phyloP scores from a whole-genome alignment of 31 red algal species.

The Odonthalia washingtoniensis region DNA sequence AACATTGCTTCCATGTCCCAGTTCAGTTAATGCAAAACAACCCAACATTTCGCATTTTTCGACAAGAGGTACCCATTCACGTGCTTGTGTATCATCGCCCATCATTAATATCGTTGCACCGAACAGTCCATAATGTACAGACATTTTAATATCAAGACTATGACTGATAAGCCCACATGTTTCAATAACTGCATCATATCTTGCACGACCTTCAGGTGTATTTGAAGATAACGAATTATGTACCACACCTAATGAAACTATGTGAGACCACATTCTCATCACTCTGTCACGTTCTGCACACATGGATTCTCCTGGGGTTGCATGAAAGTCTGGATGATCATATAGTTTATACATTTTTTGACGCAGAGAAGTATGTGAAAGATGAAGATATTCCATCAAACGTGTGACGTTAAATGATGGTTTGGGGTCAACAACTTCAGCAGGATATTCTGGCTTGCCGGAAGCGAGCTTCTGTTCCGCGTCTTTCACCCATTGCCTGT shows the following conservation, averaged over 20 bases:
- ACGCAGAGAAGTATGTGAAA: constrained; percentile 18
- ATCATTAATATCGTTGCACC: constrained; percentile 69
- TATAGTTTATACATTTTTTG: constrained; percentile 39
- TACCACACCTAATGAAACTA: constrained; percentile 14
- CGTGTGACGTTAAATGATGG: constrained; percentile 20
- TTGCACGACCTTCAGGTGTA: constrained; percentile 36
- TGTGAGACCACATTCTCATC: constrained; percentile 55
- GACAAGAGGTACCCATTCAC: constrained; percentile 52
- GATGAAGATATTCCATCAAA: constrained; percentile 31
- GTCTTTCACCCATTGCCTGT: constrained; percentile 42
- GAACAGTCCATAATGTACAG: constrained; percentile 82
- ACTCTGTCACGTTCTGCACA: constrained; percentile 37
- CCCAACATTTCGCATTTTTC: constrained; percentile 67
- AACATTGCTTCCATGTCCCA: constrained; percentile 83
- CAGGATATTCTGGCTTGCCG: background rate
- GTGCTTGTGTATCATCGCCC: constrained; percentile 68
- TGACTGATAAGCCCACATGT: constrained; percentile 54
- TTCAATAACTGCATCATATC: constrained; percentile 70
- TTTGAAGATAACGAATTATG: constrained; percentile 47
- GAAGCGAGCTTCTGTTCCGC: background rate
- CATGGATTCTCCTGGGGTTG: constrained; percentile 10
- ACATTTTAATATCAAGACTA: constrained; percentile 73
- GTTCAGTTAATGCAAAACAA: constrained; percentile 90
- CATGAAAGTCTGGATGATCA: constrained; percentile 51
- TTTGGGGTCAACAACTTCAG: background rate